Evolutionary conservation across 768 basidiomycete species (phyloP), one percentile per base, ranked within the genome.

Genomic region (Lactarius hatsudake): DNA sequence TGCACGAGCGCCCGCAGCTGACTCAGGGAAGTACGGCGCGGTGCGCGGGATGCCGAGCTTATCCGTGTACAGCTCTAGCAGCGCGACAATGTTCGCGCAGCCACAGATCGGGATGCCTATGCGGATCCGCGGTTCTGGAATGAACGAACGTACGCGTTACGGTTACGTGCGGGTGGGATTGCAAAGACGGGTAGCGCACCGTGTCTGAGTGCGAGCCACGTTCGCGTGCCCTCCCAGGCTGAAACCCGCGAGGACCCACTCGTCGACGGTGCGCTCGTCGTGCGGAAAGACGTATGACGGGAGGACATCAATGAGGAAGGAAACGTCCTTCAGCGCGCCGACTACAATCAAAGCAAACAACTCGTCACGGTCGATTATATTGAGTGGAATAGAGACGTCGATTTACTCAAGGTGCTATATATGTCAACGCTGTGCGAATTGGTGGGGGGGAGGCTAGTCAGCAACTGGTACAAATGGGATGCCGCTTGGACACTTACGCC

Each of bases 181-280:
- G 20, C 12, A 6, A 59, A 74, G 17, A 73, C 6, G 80, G 78
- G 26, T 23, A 51, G 48, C 82, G 73, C 42, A 84, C 84, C 84
- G 55, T 81, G 73, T n/a, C 73, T 72, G 7, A 93, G 81, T 2
- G 82, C 79, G 36, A 90, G 81, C 93, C 94, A 96, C 0, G 90
- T 81, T 81, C 0, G 91, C 82, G 74, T 97, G 93, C 0, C 93
- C 94, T 0, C 94, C 94, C 0, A 97, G 84, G 67, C 89, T 91
- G 71, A 89, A 81, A 0, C 94, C 94, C 0, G 85, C 82, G 3
- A 90, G 80, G 13, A 86, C 86, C 88, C 89, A 97, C 64, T 85
- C 81, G 7, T 78, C 81, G 43, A 96, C 82, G 17, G 72, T 74
- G 32, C 84, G 81, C 70, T 93, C 87, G 13, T 78, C 86, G 15